phyloP scores from a whole-genome alignment of 352 stramenopile genomes.

The Pythium plurisporium region DNA sequence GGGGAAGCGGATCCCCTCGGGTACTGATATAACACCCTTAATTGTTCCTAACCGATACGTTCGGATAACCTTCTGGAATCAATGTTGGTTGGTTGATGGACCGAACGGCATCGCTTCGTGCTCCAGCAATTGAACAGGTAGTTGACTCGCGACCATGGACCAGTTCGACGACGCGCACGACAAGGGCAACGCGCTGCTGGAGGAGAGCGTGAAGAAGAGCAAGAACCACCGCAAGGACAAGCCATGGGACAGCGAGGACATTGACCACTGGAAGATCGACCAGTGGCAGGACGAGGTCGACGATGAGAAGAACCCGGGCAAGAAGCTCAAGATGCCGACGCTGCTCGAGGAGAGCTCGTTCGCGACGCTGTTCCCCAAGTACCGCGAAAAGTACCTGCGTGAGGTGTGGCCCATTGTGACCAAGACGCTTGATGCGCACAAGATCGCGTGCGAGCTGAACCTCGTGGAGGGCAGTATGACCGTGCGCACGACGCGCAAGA shows the following conservation, averaged over 20 bases:
- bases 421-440: constrained; percentile 92
- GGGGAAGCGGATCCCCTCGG: constrained; percentile 13
- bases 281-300: constrained; percentile 73
- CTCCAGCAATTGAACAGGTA: neutral
- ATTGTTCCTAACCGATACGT: constrained; percentile 4
- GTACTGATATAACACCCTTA: constrained; percentile 5
- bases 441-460: constrained; percentile 98
- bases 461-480: constrained; percentile 95
- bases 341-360: constrained; percentile 99
- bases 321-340: constrained; percentile 60
- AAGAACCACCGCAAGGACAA: constrained; percentile 99
- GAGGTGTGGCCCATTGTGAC: constrained; percentile 99
- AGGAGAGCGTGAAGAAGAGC: constrained; percentile 37
- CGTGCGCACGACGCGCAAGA: constrained; percentile 94
- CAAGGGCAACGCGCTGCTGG: constrained; percentile 27
- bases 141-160: constrained; percentile 33
- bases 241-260: constrained; percentile 97
- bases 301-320: constrained; percentile 73
- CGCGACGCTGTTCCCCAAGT: constrained; percentile 99
- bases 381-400: constrained; percentile 98
- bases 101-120: constrained; percentile 17
- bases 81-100: constrained; percentile 26
- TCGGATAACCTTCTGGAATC: constrained; percentile 15
- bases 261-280: constrained; percentile 99
- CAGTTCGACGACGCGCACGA: constrained; percentile 52